A percentile compares a stretch with the other conserved stretches of the same genome.
phyloP scores from a whole-genome alignment of 2,329 filamentous ascomycete species.

The Cladosporium sp. region DNA sequence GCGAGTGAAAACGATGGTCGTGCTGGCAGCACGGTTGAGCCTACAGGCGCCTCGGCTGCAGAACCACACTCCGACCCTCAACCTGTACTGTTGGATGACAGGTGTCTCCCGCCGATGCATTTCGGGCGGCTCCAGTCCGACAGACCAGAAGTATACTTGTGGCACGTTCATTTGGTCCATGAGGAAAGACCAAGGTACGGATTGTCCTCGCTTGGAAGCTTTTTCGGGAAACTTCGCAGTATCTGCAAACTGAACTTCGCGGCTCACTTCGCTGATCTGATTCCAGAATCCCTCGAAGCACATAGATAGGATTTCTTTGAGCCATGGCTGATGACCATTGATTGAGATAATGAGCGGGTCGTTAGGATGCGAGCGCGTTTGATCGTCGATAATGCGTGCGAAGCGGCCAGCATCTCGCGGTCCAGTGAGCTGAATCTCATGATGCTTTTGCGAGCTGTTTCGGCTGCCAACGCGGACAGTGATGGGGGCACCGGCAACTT shows the following conservation, averaged over 20 bases:
- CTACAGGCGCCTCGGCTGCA: slow-evolving; percentile 31
- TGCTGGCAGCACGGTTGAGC: slow-evolving; percentile 27
- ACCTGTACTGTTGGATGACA: slow-evolving; percentile 30
- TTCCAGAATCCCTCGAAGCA: slow-evolving; percentile 32
- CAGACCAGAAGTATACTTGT: slow-evolving; percentile 36
- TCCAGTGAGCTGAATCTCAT: slow-evolving; percentile 25
- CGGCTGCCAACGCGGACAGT: slow-evolving; percentile 30
- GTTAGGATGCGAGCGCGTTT: slow-evolving; percentile 26
- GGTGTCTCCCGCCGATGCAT: slow-evolving; percentile 22
- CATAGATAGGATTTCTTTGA: slow-evolving; percentile 29
- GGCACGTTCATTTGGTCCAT: slow-evolving; percentile 36
- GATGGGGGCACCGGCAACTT: slow-evolving; percentile 17
- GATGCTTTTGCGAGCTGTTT: slow-evolving; percentile 24
- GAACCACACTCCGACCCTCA: slow-evolving; percentile 34
- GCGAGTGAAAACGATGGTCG: slow-evolving; percentile 33
- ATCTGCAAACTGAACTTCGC: slow-evolving; percentile 31
- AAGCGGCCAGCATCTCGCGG: slow-evolving; percentile 29
- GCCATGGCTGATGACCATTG: slow-evolving; percentile 34
- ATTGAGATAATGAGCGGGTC: slow-evolving; percentile 33
- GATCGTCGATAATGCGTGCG: slow-evolving; percentile 29
- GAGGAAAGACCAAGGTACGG: slow-evolving; percentile 35
- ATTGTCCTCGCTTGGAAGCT: slow-evolving; percentile 26
- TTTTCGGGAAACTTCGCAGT: slow-evolving; percentile 35
- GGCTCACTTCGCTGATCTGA: slow-evolving; percentile 31
- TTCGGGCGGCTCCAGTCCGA: slow-evolving; percentile 27